Percentiles rank a stretch among this genome's conserved stretches.
These are phyloP conservation scores for Penicillium taxi DNA, from an alignment of 495 filamentous ascomycete species.

Conservation along the genomic window DNA sequence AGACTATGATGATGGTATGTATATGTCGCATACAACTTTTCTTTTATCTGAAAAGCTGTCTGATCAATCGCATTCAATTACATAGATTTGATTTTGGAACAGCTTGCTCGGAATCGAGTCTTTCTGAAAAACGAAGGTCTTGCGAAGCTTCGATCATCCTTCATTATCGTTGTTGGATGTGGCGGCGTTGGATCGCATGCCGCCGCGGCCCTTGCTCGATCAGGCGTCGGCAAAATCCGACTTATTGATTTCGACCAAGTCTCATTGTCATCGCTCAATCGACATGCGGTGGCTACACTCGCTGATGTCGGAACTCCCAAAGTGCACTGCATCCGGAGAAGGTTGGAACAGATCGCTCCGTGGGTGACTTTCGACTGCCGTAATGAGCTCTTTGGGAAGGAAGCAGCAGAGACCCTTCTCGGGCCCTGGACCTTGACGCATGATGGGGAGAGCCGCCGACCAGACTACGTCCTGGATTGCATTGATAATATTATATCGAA, in stretches of 20 bases:
- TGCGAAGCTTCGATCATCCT: conserved; percentile 65
- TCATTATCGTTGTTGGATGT: conserved; percentile 84
- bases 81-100: conserved; percentile 82
- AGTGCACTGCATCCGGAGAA: conserved; percentile 68
- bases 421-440: conserved; percentile 45
- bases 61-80: conserved; percentile 9
- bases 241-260: conserved; percentile 99
- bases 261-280: conserved; percentile 82
- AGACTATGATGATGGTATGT: conserved; percentile 79
- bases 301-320: conserved; percentile 94
- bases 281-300: conserved; percentile 88
- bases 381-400: conserved; percentile 72
- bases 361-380: conserved; percentile 87
- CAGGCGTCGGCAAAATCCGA: conserved; percentile 76
- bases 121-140: conserved; percentile 84
- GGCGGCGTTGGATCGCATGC: conserved; percentile 94
- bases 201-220: conserved; percentile 75
- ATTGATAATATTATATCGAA: conserved; percentile 99
- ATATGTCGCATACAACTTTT: neutral
- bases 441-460: conserved; percentile 50
- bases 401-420: conserved; percentile 56
- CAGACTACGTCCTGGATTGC: conserved; percentile 87
- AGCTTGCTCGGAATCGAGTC: conserved; percentile 87
- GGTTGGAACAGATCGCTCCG: conserved; percentile 76
- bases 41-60: neutral